Conservation (phyloP, 768 basidiomycete species). For the Lentinula guzmanii region DNA sequence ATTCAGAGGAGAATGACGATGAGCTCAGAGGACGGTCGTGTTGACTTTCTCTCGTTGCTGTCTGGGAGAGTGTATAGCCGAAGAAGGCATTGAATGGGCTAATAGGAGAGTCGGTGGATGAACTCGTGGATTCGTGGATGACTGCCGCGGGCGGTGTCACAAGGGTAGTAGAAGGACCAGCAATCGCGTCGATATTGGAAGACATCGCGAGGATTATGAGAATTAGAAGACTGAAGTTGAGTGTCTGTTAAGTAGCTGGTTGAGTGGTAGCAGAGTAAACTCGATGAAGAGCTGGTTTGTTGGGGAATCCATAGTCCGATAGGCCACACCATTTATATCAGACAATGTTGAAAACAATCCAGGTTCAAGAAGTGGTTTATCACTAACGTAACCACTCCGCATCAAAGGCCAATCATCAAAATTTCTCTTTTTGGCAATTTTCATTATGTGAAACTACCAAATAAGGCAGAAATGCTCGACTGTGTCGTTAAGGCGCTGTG, state of each 20-base stretch:
- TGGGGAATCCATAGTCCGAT: not conserved
- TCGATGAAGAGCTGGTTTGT: not conserved
- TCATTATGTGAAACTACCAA: not conserved
- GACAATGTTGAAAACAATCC: not conserved
- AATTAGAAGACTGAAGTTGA: not conserved
- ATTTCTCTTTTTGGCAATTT: not conserved
- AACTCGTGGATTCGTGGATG: not conserved
- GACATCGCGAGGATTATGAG: not conserved
- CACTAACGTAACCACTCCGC: not conserved
- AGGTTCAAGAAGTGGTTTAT: not conserved
- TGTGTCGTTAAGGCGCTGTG: not conserved
- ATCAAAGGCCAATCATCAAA: not conserved
- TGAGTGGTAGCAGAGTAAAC: not conserved
- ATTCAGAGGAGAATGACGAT: constrained; percentile 14
- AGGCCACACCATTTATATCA: not conserved
- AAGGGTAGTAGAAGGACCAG: not conserved
- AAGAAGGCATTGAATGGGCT: constrained; percentile 24
- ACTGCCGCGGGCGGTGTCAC: not conserved
- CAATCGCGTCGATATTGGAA: not conserved
- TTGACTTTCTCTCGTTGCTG: constrained; percentile 32
- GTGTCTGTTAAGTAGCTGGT: not conserved
- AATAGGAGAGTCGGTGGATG: not conserved
- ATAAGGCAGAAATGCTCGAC: not conserved
- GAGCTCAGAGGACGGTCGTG: constrained; percentile 26
- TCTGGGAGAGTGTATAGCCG: constrained; percentile 28